Evolutionary conservation across 2,329 filamentous ascomycete genomes (phyloP), one percentile per base, ranked within the genome.

Genomic region (Paracorniculantispora psalliotae): DNA sequence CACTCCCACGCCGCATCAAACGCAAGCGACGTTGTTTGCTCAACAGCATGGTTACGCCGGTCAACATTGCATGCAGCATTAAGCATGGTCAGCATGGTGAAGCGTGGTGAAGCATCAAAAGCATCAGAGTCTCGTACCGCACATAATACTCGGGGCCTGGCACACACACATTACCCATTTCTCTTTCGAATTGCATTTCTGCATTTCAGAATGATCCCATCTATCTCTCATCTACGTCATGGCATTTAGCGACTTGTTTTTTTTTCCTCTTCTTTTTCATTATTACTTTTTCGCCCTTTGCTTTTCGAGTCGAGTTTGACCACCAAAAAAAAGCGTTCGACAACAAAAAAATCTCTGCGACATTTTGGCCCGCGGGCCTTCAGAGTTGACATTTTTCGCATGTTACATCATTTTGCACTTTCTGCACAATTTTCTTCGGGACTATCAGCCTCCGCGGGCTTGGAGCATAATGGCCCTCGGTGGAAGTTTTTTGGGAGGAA

Each of bases 1-100:
- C 46, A 88, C 85, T 2, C 85, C 85, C 12, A 84, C 84, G 19
- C 84, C 83, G 23, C 74, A 76, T 64, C 71, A 76, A 63, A 72
- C 76, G 64, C 75, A 75, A 56, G 66, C 68, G 59, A 59, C 67
- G 13, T 61, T 66, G 47, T 72, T 73, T 61, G 60, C 70, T 67
- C 66, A 73, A 50, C 69, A 72, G 58, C 72, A 74, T 59, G 67
- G 66, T 49, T 77, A 79, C 61, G n/a, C n/a, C n/a, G 70, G 76
- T 59, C 21, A 26, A 19, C 39, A 46, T 46, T 25, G 51, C 51
- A 33, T 44, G 30, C 51, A 46, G 23, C 50, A 52, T 52, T 25
- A n/a, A 37, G 33, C 33, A 37, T 37, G n/a, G n/a, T n/a, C n/a
- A n/a, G n/a, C n/a, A 37, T 15, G 33, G 33, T 37, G 33, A 51